Conservation (phyloP, 306 rosid genomes). For the Castanospermum australe region DNA sequence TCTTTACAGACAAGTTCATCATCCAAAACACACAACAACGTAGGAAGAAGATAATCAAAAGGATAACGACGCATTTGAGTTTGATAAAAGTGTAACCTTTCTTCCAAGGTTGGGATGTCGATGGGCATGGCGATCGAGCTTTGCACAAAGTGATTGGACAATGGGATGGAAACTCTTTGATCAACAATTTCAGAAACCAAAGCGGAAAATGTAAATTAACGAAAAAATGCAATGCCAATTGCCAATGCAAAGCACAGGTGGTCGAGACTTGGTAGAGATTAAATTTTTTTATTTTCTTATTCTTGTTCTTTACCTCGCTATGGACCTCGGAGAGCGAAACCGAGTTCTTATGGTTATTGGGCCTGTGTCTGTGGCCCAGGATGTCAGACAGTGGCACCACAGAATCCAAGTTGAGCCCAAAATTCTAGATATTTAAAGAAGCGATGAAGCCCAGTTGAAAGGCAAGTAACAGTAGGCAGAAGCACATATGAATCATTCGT, state of each 20-base stretch:
- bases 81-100: constrained; percentile 43
- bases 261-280: no score
- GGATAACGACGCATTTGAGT: neutral
- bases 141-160: constrained; percentile 5
- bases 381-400: neutral
- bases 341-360: neutral
- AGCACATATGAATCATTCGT: no score
- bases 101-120: constrained; percentile 48
- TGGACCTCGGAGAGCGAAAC: no score
- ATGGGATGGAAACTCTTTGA: neutral
- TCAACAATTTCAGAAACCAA: constrained; percentile 1
- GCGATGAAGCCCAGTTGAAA: neutral
- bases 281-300: neutral
- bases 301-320: neutral
- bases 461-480: neutral
- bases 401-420: neutral
- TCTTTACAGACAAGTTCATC: neutral
- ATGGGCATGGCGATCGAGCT: constrained; percentile 49
- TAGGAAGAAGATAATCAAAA: neutral
- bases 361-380: neutral
- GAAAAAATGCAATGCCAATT: no score
- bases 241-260: constrained; percentile 25
- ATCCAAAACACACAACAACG: neutral
- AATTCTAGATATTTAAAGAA: neutral
- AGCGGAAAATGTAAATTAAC: neutral